Base-by-base conservation (phyloP, 495 filamentous ascomycete species). In the Hypoxylon trugodes region DNA sequence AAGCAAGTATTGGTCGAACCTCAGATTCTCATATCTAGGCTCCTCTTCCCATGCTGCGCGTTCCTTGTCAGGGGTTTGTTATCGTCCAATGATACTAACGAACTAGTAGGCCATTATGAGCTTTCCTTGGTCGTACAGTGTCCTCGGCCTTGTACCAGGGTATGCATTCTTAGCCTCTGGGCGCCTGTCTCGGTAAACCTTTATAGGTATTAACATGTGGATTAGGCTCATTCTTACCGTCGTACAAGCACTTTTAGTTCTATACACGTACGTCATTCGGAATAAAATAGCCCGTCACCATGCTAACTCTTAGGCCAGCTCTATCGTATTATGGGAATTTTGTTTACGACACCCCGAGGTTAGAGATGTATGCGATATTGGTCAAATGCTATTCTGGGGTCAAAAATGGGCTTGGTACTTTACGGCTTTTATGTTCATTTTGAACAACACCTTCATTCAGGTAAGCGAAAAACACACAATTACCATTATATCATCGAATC, bases 361-460 rank as follows among this genome's bases (percentile, higher is more conserved):
- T 32, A 87, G 89, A 62, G 92, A 96, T 77, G 90, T 96, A 15
- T 96, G 92, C 68, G 92, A 96, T 70, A 90, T 96, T 68, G 92
- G 92, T 12, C 91, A 95, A 73, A 90, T 91, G 82, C 80, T 96
- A 7, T 95, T 93, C 77, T 93, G 87, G 85, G 83, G 85, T 62
- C 85, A 89, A 68, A 85, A 82, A 58, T 87, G 86, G 80, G 92
- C 87, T 0, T 96, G 90, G 90, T 96, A 88, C 75, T 79, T 84
- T 35, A 96, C 92, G 0, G 92, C 90, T 2, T 77, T 90, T 65
- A 94, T 96, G 92, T 96, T 96, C 74, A 73, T 96, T 24, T 72
- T 95, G 58, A 96, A 96, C 80, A 96, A 96, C 65, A 96, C 91
- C 8, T 93, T 95, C 73, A 91, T 94, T 61, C 86, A 89, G 72